Conservation (phyloP, 257 asterid genomes). For the Rauvolfia tetraphylla region DNA sequence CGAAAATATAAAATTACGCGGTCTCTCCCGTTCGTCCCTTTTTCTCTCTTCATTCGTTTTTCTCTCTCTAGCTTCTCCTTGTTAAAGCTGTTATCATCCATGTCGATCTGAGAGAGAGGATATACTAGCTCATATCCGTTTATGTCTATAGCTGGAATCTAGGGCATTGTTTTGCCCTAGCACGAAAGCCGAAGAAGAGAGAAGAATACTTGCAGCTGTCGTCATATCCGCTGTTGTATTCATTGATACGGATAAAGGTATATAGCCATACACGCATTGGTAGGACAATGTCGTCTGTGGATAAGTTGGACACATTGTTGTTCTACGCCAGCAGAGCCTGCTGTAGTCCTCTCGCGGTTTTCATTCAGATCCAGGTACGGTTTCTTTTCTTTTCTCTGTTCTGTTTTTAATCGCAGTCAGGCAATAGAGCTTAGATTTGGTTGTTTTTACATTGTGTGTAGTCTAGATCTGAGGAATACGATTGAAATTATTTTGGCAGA, state of each 20-base stretch:
- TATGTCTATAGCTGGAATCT: conserved; percentile 18
- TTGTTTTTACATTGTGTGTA: neutral
- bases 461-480: conserved; percentile 12
- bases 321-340: conserved; percentile 76
- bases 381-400: neutral
- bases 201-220: neutral
- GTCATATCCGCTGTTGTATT: neutral
- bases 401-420: neutral
- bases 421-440: neutral
- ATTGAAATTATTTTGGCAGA: neutral
- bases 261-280: conserved; percentile 15
- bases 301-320: conserved; percentile 54
- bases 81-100: conserved; percentile 16
- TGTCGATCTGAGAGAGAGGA: conserved; percentile 40
- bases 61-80: conserved; percentile 12
- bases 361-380: conserved; percentile 90
- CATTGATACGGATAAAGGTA: neutral
- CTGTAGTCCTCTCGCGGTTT: conserved; percentile 58
- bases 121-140: neutral
- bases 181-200: neutral
- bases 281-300: conserved; percentile 46
- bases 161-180: conserved; percentile 47
- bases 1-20: conserved; percentile 46
- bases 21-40: conserved; percentile 26
- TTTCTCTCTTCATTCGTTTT: conserved; percentile 23